Base-by-base conservation (phyloP, 441 rosid species). In the California macrophylla region DNA sequence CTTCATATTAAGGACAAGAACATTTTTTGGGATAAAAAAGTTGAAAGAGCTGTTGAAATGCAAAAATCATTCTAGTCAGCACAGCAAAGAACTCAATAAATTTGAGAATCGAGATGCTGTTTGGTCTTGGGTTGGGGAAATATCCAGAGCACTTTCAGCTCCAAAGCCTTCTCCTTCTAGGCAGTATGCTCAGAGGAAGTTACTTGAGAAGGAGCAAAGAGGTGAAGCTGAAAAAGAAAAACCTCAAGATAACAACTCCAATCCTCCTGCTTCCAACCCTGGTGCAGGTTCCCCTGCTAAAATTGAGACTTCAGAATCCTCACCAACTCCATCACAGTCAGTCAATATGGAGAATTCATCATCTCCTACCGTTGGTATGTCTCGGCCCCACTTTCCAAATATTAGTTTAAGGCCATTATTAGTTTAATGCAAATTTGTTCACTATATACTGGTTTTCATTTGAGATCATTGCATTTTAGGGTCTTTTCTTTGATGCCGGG, bases 141-240 rank as follows among this genome's bases (percentile, higher is more conserved):
- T 96, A 75, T 87, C 95, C 61, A 93, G 91, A 86, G 99, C 96
- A 71, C 87, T 93, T 84, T 91, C 82, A 84, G 85, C 96, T 71
- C 83, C 87, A 25, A 91, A 93, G 74, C 96, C 98, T 79, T 93
- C 97, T 76, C 97, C 98, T 74, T 93, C 99, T 76, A 85, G 97
- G 71, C 97, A 89, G 77, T 86, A 88, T 82, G 82, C 90, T 6
- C 99, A 89, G 80, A 85, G 96, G 83, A 91, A 87, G 80, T 79
- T 90, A 73, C 86, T 72, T 75, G 97, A 87, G 85, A 87, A 89
- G 81, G 87, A 79, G 69, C 91, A 85, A 75, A 81, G 74, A 36
- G 83, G 73, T 66, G 85, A 71, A 75, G 71, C 81, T 65, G 56
- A 15, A 47, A 47, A 47, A 47, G 89, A 88, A 78, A 73, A 77